These are phyloP conservation scores for Excoecaria agallocha DNA, from an alignment of 345 rosid species.

Conservation along the genomic window DNA sequence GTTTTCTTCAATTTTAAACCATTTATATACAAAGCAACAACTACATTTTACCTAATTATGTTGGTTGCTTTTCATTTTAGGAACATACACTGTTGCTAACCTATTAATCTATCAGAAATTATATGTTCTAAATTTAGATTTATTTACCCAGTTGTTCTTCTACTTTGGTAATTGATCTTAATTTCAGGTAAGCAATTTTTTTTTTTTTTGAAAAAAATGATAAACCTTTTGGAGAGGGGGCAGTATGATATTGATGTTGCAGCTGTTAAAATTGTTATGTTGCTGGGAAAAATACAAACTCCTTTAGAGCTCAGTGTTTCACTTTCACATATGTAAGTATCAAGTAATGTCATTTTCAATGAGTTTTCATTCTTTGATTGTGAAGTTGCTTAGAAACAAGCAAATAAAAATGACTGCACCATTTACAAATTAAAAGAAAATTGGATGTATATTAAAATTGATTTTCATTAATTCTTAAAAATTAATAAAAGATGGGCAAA, in stretches of 20 bases:
- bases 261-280: conserved; percentile 26
- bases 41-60: conserved; percentile 43
- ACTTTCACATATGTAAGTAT: conserved; percentile 23
- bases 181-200: not conserved
- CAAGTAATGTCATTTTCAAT: conserved; percentile 40
- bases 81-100: not conserved
- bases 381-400: conserved; percentile 7
- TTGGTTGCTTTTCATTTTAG: conserved; percentile 36
- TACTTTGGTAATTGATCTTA: conserved; percentile 5
- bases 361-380: conserved; percentile 21
- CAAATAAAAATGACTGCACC: not conserved
- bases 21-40: conserved; percentile 49
- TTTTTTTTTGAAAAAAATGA: not conserved
- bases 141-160: conserved; percentile 24
- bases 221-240: not conserved
- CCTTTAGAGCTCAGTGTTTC: conserved; percentile 22
- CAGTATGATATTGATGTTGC: conserved; percentile 21
- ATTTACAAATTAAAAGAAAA: not conserved
- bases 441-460: not conserved
- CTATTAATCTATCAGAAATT: conserved; percentile 17
- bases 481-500: not conserved
- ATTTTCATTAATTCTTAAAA: not conserved
- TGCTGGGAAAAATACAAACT: conserved; percentile 19
- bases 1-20: conserved; percentile 39
- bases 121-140: conserved; percentile 15